A percentile compares a stretch with the other conserved stretches of the same genome.
These are phyloP conservation scores for Pholiota conissans DNA, from an alignment of 768 basidiomycete species.

Conservation along the genomic window DNA sequence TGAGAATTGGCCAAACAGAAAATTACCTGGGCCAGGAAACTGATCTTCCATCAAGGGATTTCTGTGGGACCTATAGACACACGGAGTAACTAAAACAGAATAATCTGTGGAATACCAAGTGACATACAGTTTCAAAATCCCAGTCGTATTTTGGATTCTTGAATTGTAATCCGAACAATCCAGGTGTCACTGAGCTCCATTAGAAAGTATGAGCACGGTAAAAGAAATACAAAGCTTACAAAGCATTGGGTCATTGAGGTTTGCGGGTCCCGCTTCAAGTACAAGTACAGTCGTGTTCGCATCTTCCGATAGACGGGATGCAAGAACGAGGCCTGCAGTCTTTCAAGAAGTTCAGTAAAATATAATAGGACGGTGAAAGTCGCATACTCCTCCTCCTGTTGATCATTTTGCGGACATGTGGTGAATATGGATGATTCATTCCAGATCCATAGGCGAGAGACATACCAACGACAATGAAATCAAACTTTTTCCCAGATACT, in stretches of 20 bases:
- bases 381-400: conserved; percentile 2
- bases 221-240: background rate
- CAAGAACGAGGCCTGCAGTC: conserved; percentile 25
- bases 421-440: too few relatives aligned
- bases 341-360: background rate
- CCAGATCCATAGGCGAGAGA: conserved; percentile 9
- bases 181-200: background rate
- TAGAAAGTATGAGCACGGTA: background rate
- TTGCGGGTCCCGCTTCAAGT: conserved; percentile 32
- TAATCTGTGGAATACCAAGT: too few relatives aligned
- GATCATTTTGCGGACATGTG: too few relatives aligned
- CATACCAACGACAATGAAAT: conserved; percentile 31
- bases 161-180: background rate
- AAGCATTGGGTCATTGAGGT: conserved; percentile 29
- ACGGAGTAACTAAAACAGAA: too few relatives aligned
- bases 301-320: conserved; percentile 27
- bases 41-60: conserved; percentile 24
- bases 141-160: conserved; percentile 33
- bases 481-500: conserved; percentile 23
- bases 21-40: conserved; percentile 28
- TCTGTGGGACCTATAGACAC: conserved; percentile 15
- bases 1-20: background rate
- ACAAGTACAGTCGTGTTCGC: conserved; percentile 32
- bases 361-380: background rate
- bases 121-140: conserved; percentile 29